These are phyloP conservation scores for Chlamydomonas eustigma DNA, from an alignment of 139 green algal species.

Conservation along the genomic window DNA sequence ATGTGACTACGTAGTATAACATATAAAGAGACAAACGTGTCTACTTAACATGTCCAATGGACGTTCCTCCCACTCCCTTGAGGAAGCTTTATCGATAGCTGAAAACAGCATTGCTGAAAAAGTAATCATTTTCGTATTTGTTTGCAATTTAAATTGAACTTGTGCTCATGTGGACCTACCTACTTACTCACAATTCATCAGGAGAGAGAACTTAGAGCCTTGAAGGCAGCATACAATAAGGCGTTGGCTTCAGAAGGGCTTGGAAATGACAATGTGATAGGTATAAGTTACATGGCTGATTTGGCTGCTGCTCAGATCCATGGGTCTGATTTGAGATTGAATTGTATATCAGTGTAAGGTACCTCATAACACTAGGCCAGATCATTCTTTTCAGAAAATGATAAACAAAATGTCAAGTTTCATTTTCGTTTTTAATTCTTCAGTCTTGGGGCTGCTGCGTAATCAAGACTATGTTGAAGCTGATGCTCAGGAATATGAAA, in stretches of 20 bases:
- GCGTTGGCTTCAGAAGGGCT: background rate
- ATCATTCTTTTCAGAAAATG: too few relatives aligned
- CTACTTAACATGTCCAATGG: too few relatives aligned
- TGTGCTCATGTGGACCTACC: background rate
- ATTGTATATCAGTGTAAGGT: too few relatives aligned
- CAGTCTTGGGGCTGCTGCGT: background rate
- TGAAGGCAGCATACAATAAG: background rate
- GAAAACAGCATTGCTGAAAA: background rate
- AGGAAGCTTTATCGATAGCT: background rate
- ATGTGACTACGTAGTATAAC: too few relatives aligned
- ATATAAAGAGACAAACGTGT: too few relatives aligned
- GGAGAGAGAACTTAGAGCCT: background rate
- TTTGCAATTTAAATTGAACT: background rate
- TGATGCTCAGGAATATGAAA: constrained; percentile 2
- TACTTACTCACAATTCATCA: background rate
- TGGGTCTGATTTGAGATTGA: too few relatives aligned
- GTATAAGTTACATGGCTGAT: too few relatives aligned
- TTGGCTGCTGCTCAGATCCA: too few relatives aligned
- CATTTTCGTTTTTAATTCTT: too few relatives aligned
- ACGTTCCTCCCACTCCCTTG: background rate
- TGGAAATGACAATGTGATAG: too few relatives aligned
- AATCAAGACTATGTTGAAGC: background rate
- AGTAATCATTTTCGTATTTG: background rate
- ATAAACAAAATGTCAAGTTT: too few relatives aligned
- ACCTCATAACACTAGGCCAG: too few relatives aligned